Evolutionary conservation across 2,329 filamentous ascomycete genomes (phyloP).

Genomic region (Aspergillus aculeatinus): DNA sequence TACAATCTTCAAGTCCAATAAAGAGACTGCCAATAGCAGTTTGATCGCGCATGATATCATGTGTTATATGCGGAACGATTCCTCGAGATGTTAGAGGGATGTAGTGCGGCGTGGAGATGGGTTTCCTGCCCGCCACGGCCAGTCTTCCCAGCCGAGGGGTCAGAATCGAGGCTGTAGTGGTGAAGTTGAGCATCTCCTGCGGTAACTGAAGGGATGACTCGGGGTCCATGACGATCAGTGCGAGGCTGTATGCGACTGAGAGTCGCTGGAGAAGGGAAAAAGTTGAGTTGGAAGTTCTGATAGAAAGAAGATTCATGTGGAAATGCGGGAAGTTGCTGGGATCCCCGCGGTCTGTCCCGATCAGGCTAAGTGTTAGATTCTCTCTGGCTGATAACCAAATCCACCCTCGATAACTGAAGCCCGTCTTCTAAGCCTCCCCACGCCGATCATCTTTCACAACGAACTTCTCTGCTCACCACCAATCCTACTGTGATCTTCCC

Average conservation of each 20-base stretch:
- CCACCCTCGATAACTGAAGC: too few species aligned
- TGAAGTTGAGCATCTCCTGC: constrained; percentile 41
- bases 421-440: too few species aligned
- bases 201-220: constrained; percentile 21
- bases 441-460: too few species aligned
- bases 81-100: constrained; percentile 80
- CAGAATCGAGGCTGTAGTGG: constrained; percentile 33
- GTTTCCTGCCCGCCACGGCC: constrained; percentile 59
- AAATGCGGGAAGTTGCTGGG: not conserved
- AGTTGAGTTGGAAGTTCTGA: constrained; percentile 4
- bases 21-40: constrained; percentile 70
- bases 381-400: too few species aligned
- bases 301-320: not conserved
- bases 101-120: constrained; percentile 81
- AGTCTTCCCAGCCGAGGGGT: constrained; percentile 68
- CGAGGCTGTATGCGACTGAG: not conserved
- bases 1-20: constrained; percentile 90
- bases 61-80: constrained; percentile 80
- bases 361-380: not conserved
- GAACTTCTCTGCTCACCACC: too few species aligned
- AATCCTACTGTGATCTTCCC: not conserved
- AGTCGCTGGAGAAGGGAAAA: not conserved
- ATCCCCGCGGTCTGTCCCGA: not conserved
- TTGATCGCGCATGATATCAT: constrained; percentile 71
- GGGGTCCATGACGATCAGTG: constrained; percentile 28